Base-by-base conservation (phyloP, 768 basidiomycete genomes). In the Trametes cubensis region DNA sequence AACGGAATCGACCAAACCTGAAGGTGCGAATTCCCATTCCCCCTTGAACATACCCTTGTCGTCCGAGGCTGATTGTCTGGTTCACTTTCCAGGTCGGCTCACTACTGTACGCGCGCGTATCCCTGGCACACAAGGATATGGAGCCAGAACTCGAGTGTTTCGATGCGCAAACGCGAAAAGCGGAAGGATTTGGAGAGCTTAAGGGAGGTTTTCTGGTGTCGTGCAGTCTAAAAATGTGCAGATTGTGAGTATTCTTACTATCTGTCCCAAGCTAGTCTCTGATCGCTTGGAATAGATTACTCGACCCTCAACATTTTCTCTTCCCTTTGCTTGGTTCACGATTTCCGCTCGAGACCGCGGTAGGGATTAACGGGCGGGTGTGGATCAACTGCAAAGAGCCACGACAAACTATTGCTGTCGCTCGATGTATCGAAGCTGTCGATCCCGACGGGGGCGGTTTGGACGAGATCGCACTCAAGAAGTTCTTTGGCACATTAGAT, bases 141-240 rank as follows among this genome's bases (percentile, higher is more conserved):
- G 97, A 99, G 57, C 95, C 97, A 0, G 97, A 99, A 71, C 78
- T 99, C 10, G 94, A 97, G 71, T 99, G 97, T 73, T 93, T 97
- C 68, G 93, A 98, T 70, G 92, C 94, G 2, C 90, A 94, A 67
- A 94, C 92, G 25, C 88, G 86, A 65, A 98, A 97, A 75, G 79
- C 94, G 1, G 92, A 93, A 62, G 96, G 94, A 0, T 98, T 92
- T 67, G 97, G 97, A 1, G 95, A 95, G 67, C 81, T 99, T 40
- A 94, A 92, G 66, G 91, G 88, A 8, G 96, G 96, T 1, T 90
- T 96, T 68, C 71, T 97, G 63, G 80, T 90, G 10, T 81, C 84
- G 39, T 92, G 91, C 69, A 94, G 93, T 68, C 76, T 98, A 47
- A 86, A 87, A 63, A 86, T 94, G 83, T 92, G 89, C 75, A 83